Base-by-base conservation (phyloP, 768 basidiomycete genomes). In the Rhodotorula babjevae region DNA sequence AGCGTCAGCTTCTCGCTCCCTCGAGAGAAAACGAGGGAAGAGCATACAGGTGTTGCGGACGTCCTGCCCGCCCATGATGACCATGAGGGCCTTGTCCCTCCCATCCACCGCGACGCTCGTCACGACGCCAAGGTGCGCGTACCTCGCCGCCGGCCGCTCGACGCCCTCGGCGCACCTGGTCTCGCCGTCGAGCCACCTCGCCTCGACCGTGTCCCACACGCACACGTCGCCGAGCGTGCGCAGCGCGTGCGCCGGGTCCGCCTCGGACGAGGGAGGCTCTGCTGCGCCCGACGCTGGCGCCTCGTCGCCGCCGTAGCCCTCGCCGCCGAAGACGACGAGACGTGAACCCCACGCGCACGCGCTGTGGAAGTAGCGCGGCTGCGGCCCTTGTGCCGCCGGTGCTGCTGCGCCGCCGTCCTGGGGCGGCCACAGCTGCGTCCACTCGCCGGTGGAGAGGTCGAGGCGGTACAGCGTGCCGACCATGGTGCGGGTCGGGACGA, bases 21-120 rank as follows among this genome's bases (percentile, higher is more conserved):
- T n/a, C n/a, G n/a, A n/a, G n/a, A n/a, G n/a, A n/a, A n/a, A n/a
- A n/a, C n/a, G 11, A 21, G 23, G 18, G 33, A 23, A 63, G 19
- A 31, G 4, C 68, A 78, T 25, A 74, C 73, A 74, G 29, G 73
- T 74, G 63, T 95, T 95, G 76, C 87, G 87, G 72, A 96, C 86
- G 80, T 98, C 93, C 79, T 99, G 95, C 0, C 95, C 95, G 11
- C 96, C 95, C 62, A 96, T 92, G 77, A 99, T 86, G 80, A 94
- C 90, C 47, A 99, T 57, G 85, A 50, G 88, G 85, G 81, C 90
- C 88, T 33, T 49, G n/a, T 61, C 69, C 50, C 55, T 36, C 44
- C 7, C n/a, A 46, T 31, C 61, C 3, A 23, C 47, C 53, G 21
- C 25, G 15, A 50, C 65, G 27, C 89, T 85, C 19, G 91, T 89